phyloP scores from a whole-genome alignment of 139 green algal genomes.

The Diplosphaera chodatii region DNA sequence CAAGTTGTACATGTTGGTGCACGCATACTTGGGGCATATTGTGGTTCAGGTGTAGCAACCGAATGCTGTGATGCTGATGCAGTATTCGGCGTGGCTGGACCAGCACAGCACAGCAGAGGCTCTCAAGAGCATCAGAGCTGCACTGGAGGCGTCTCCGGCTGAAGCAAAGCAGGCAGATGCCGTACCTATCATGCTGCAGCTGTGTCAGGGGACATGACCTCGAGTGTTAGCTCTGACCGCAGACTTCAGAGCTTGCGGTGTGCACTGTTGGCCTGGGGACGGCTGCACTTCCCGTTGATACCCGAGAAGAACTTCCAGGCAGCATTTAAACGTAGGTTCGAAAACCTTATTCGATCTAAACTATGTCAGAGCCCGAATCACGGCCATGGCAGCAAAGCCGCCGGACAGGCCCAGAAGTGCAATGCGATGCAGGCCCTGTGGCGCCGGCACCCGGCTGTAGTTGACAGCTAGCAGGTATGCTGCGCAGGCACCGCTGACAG shows the following conservation, averaged over 20 bases:
- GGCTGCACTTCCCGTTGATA: too few relatives aligned
- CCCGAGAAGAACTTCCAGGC: too few relatives aligned
- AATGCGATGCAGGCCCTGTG: neutral
- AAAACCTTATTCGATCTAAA: too few relatives aligned
- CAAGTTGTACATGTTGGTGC: too few relatives aligned
- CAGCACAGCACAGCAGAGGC: constrained; percentile 56
- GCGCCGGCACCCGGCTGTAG: neutral
- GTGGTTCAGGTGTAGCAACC: too few relatives aligned
- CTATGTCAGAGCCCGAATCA: neutral
- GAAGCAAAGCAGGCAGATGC: constrained; percentile 3
- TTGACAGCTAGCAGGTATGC: neutral
- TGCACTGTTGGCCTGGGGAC: too few relatives aligned
- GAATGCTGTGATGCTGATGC: constrained; percentile 17
- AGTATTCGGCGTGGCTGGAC: constrained; percentile 95
- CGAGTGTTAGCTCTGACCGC: too few relatives aligned
- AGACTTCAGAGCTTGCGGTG: too few relatives aligned
- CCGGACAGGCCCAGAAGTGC: neutral
- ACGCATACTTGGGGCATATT: too few relatives aligned
- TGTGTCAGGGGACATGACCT: too few relatives aligned
- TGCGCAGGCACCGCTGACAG: neutral
- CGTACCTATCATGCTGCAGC: constrained; percentile 17
- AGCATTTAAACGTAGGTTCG: too few relatives aligned
- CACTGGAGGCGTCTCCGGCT: constrained; percentile 23
- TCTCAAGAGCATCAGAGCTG: constrained; percentile 21
- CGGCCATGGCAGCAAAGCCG: neutral